Evolutionary conservation across 164 flowering plant species (phyloP).

Genomic region (Kingdonia uniflora): DNA sequence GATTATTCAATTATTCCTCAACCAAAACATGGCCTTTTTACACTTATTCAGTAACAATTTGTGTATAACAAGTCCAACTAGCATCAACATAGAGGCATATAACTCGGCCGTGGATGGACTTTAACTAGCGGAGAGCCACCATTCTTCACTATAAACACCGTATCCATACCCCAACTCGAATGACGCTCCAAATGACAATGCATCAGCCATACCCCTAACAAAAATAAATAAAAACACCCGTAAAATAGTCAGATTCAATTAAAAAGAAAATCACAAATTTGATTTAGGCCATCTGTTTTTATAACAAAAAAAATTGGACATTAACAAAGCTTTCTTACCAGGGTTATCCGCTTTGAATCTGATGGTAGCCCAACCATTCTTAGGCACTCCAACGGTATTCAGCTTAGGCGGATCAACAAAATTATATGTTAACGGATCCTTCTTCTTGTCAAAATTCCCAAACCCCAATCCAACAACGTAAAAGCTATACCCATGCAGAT

Average conservation of each 20-base stretch:
- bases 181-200: conserved; percentile 37
- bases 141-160: conserved; percentile 2
- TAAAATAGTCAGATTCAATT: no score
- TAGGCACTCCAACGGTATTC: conserved; percentile 22
- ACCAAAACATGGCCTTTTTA: no score
- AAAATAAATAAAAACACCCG: no score
- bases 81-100: conserved; percentile 13
- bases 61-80: no score
- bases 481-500: conserved; percentile 26
- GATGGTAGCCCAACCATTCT: conserved; percentile 31
- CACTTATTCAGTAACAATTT: no score
- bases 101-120: not conserved
- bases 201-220: conserved; percentile 47
- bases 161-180: not conserved
- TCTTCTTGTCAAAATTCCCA: conserved; percentile 25
- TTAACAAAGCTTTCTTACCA: conserved; percentile 22
- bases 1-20: no score
- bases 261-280: no score
- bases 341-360: conserved; percentile 34
- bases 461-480: conserved; percentile 20
- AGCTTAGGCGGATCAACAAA: conserved; percentile 26
- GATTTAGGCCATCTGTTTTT: no score
- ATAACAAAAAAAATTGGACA: not conserved
- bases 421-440: conserved; percentile 24
- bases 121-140: not conserved